A percentile compares a stretch with the other conserved stretches of the same genome.
Evolutionary conservation across 2,329 filamentous ascomycete genomes (phyloP).

Genomic region (Fusarium caatingaense): DNA sequence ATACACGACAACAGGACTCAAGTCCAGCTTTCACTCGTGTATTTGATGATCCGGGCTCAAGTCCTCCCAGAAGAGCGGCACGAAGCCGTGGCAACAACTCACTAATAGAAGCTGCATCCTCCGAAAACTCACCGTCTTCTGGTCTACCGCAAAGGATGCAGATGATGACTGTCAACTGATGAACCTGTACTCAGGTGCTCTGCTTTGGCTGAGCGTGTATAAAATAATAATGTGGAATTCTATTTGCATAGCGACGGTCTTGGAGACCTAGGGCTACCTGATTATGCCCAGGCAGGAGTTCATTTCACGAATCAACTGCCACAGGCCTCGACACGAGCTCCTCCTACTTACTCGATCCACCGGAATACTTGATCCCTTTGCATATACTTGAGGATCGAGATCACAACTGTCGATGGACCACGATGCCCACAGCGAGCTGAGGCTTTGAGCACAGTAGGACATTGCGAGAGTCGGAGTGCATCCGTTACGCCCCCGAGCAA

Average conservation of each 20-base stretch:
- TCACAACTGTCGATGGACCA: background rate
- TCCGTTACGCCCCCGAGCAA: constrained; percentile 32
- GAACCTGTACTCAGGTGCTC: constrained; percentile 27
- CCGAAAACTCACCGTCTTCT: constrained; percentile 64
- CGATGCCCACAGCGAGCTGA: constrained; percentile 9
- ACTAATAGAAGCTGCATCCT: constrained; percentile 60
- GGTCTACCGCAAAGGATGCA: constrained; percentile 66
- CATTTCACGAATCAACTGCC: constrained; percentile 19
- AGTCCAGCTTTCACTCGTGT: constrained; percentile 76
- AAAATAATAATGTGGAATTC: constrained; percentile 47
- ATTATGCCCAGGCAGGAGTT: constrained; percentile 28
- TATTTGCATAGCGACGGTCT: constrained; percentile 55
- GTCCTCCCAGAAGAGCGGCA: constrained; percentile 62
- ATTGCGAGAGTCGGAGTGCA: constrained; percentile 22
- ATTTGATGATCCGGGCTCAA: constrained; percentile 71
- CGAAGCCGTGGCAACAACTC: constrained; percentile 67
- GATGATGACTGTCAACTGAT: constrained; percentile 72
- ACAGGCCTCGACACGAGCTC: constrained; percentile 13
- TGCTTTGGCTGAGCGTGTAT: constrained; percentile 46
- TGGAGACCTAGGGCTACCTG: constrained; percentile 35
- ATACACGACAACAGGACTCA: constrained; percentile 61
- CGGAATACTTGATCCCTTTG: constrained; percentile 12
- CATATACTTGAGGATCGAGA: constrained; percentile 1
- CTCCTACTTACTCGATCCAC: constrained; percentile 19
- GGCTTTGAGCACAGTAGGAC: constrained; percentile 10